Evolutionary conservation across 2,329 filamentous ascomycete genomes (phyloP), one percentile per base, ranked within the genome.

Genomic region (Hypoxylon sp.): DNA sequence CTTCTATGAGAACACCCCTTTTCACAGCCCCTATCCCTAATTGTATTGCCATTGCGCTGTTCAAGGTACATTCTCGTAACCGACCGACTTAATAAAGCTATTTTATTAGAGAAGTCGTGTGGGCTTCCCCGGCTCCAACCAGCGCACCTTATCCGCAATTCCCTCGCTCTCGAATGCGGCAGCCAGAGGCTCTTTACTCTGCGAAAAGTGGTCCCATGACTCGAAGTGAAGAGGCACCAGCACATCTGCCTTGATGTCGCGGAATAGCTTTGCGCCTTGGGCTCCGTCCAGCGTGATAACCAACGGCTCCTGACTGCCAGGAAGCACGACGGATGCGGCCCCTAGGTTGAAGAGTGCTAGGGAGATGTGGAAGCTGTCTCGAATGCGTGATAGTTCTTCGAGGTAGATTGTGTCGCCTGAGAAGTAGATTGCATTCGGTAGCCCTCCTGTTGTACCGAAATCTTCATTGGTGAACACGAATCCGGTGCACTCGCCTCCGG

Each of bases 331-430:
- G 5, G 69, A 61, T 0, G 79, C 81, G n/a, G 74, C 76, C 0
- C 83, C 82, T 4, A 83, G 63, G 55, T 84, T 84, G 66, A 84
- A 71, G 3, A 85, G 59, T 0, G 82, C 81, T 6, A 77, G 77
- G 4, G 72, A 69, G 9, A 84, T 66, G 55, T 84, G 79, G 57
- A 73, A 84, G 46, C 64, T 67, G 1, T 80, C 74, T 0, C 73
- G 61, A 37, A 84, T 81, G 5, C 68, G 50, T 0, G 71, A 62
- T 3, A 83, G 75, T 68, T 85, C 82, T 1, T 80, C 75, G 0
- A 84, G 72, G 60, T 85, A 84, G 3, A 85, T 79, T 0, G 84
- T 86, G 63, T 86, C 84, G 0, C 84, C 84, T 0, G 83, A 80
- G 72, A 86, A 83, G 66, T 82, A 86, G 6, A 86, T 79, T 1